Conservation (phyloP, 1,284 basidiomycete species). For the Ganoderma lingzhi region DNA sequence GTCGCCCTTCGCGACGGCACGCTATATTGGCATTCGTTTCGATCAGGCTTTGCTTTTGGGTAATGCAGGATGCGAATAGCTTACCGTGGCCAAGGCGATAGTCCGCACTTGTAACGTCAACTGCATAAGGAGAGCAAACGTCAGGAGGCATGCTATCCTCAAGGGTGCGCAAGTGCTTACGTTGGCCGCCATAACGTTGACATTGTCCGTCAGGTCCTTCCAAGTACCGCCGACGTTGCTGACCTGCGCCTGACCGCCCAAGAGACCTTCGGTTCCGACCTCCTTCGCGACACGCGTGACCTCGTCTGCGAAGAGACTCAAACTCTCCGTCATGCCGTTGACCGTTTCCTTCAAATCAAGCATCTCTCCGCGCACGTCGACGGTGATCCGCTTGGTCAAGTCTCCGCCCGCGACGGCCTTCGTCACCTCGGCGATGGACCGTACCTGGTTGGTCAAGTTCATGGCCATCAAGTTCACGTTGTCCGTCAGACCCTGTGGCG, state of each 20-base stretch:
- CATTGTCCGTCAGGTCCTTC: conserved; percentile 97
- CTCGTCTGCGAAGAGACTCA: conserved; percentile 90
- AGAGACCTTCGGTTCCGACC: conserved; percentile 90
- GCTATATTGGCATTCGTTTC: conserved; percentile 49
- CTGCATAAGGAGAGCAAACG: conserved; percentile 45
- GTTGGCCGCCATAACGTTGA: conserved; percentile 89
- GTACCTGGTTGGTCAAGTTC: conserved; percentile 93
- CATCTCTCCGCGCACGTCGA: conserved; percentile 92
- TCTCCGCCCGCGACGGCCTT: conserved; percentile 93
- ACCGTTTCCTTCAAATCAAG: conserved; percentile 88
- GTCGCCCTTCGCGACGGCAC: conserved; percentile 94
- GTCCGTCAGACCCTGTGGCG: conserved; percentile 67
- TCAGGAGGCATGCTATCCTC: background rate
- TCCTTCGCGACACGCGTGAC: conserved; percentile 89
- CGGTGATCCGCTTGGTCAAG: conserved; percentile 89
- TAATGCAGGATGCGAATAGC: background rate
- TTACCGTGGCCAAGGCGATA: conserved; percentile 89
- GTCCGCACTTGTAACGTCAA: conserved; percentile 95
- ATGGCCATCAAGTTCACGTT: conserved; percentile 92
- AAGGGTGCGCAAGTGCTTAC: conserved; percentile 48
- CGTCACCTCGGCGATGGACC: conserved; percentile 85
- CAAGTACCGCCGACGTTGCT: conserved; percentile 96
- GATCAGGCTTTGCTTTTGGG: too few relatives aligned
- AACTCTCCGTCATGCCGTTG: conserved; percentile 90
- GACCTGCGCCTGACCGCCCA: conserved; percentile 89